Evolutionary conservation across 23 red algal species (phyloP), one percentile per base, ranked within the genome.

Genomic region (Porphyridium purpureum): DNA sequence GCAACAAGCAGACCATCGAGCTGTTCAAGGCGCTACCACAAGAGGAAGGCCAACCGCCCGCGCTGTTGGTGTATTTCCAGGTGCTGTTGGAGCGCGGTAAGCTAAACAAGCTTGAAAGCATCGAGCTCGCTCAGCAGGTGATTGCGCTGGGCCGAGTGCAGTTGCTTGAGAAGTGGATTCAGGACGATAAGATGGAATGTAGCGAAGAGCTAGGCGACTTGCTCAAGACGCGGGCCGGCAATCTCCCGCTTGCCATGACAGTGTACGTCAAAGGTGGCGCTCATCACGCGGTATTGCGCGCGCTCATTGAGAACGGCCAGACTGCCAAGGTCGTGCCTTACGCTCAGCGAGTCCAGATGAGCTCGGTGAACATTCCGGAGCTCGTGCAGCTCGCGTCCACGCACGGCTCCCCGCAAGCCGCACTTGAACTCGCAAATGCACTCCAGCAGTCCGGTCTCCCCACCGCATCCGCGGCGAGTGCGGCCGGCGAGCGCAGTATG

Each of bases 51-150:
- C 48, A 57, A 5, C 90, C 70, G 20, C 75, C 90, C 0, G 64
- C 71, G 3, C 62, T 94, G 15, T 59, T 94, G 8, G 52, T 77
- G 21, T 94, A 94, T 62, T 94, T 94, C 50, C 87, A 94, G 70
- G 69, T 71, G 7, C 57, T 94, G 17, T 54, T 94, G 25, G 87
- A 94, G 69, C 51, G 77, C 22, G 76, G 87, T 8, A 69, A 61
- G 53, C 70, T 94, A 3, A 94, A 94, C 57, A 49, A 79, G 52
- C 53, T 76, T 15, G 87, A 94, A 38, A 59, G 69, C 26, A 66
- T 84, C 25, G 87, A 94, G 57, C 70, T 94, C 11, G 87, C 59
- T 2, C 61, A 66, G 49, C 87, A 94, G 52, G 29, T 94, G 24
- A 46, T 73, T 2, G 71, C 77, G 5, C 70, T 75, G 50, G 73